These are phyloP conservation scores for Pouteria glomerata DNA, from an alignment of 148 eudicot genomes.

Conservation along the genomic window DNA sequence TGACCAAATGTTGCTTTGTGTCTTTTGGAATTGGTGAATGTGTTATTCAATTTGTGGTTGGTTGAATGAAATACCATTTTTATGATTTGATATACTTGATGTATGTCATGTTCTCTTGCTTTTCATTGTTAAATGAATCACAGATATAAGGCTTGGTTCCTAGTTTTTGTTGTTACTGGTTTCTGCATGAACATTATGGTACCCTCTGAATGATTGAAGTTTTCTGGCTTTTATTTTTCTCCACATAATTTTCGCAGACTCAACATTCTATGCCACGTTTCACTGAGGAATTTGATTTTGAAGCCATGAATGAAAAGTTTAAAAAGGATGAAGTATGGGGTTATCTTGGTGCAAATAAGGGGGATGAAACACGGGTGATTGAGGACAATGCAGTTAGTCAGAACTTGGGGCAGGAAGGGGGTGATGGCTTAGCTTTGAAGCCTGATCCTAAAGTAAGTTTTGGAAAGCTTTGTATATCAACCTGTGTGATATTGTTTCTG, in stretches of 20 bases:
- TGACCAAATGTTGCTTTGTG: background rate
- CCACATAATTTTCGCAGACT: background rate
- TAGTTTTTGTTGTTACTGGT: background rate
- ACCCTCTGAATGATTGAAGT: background rate
- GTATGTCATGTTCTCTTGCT: background rate
- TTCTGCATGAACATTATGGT: background rate
- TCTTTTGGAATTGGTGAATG: background rate
- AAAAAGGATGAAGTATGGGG: constrained; percentile 28
- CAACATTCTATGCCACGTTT: constrained; percentile 9
- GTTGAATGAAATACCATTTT: background rate
- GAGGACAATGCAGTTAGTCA: constrained; percentile 5
- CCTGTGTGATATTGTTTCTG: background rate
- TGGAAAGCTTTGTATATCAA: background rate
- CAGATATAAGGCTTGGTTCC: background rate
- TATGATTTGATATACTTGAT: background rate
- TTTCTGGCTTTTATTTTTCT: background rate
- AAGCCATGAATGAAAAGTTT: constrained; percentile 26
- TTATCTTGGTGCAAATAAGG: constrained; percentile 15
- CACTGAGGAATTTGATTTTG: constrained; percentile 27
- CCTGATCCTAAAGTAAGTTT: constrained; percentile 8
- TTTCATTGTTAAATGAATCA: background rate
- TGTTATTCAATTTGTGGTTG: background rate
- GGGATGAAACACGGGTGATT: constrained; percentile 8
- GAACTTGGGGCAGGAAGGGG: constrained; percentile 8
- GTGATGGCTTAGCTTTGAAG: background rate